phyloP scores from a whole-genome alignment of 169 alveolate genomes.

The Cryptosporidium muris region DNA sequence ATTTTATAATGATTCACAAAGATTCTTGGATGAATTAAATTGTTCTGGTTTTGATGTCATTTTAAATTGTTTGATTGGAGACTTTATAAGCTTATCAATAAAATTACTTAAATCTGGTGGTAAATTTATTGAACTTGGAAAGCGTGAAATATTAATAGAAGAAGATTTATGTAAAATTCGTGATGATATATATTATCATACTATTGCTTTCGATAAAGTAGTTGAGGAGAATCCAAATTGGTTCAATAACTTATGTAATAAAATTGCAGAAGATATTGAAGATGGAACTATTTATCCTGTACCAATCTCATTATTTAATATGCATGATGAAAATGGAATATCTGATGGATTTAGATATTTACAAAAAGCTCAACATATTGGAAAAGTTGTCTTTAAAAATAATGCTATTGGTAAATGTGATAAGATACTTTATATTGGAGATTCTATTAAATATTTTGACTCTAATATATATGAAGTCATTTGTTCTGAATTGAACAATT shows the following conservation, averaged over 20 bases:
- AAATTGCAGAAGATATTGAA: conserved; percentile 3
- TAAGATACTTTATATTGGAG: too few relatives aligned
- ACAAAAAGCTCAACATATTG: conserved; percentile 73
- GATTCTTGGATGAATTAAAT: conserved; percentile 18
- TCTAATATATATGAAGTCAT: too few relatives aligned
- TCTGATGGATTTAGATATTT: conserved; percentile 64
- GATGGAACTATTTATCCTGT: conserved; percentile 49
- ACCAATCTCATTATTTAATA: conserved; percentile 33
- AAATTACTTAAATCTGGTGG: conserved; percentile 74
- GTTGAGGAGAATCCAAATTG: conserved; percentile 50
- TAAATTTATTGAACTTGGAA: conserved; percentile 74
- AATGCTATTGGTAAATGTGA: too few relatives aligned
- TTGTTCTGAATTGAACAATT: too few relatives aligned
- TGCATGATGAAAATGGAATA: conserved; percentile 39
- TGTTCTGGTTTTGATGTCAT: conserved; percentile 28
- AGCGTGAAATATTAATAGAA: conserved; percentile 42
- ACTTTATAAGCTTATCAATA: conserved; percentile 73
- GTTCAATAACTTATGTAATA: conserved; percentile 31
- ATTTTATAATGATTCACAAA: conserved; percentile 36
- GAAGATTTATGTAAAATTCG: conserved; percentile 31
- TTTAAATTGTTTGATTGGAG: conserved; percentile 40
- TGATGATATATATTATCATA: conserved; percentile 46
- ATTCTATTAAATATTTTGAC: too few relatives aligned
- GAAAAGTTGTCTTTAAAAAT: conserved; percentile 70
- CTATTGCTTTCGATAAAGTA: conserved; percentile 74